Evolutionary conservation across 1,284 basidiomycete genomes (phyloP).

Genomic region (Cryptococcus sp.): DNA sequence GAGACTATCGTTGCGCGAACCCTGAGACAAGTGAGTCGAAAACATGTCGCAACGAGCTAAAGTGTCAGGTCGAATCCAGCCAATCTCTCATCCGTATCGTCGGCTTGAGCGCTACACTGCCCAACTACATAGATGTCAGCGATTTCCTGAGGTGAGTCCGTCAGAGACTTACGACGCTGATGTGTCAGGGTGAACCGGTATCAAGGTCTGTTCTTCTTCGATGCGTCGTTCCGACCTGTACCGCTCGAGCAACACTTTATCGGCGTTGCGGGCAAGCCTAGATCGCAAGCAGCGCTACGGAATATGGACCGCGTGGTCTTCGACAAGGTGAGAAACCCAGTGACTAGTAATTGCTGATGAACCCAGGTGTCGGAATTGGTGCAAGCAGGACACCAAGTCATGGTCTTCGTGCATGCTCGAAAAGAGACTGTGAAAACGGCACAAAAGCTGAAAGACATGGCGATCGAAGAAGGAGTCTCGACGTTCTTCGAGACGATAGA

Average conservation of each 20-base stretch:
- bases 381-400: constrained; percentile 89
- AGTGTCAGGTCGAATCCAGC: constrained; percentile 80
- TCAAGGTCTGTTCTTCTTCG: constrained; percentile 97
- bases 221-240: constrained; percentile 94
- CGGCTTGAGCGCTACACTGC: constrained; percentile 95
- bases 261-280: constrained; percentile 89
- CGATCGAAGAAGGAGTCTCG: constrained; percentile 68
- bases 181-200: constrained; percentile 76
- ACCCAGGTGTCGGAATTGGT: constrained; percentile 72
- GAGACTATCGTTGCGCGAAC: constrained; percentile 98
- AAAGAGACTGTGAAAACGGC: constrained; percentile 98
- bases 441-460: constrained; percentile 78
- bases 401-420: constrained; percentile 99
- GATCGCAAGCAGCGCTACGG: constrained; percentile 70
- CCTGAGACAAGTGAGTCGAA: constrained; percentile 69
- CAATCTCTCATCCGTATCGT: constrained; percentile 98
- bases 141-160: constrained; percentile 78
- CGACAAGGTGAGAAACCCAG: constrained; percentile 62
- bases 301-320: constrained; percentile 90
- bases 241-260: constrained; percentile 98
- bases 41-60: background rate
- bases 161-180: background rate
- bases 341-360: background rate
- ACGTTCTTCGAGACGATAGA: constrained; percentile 80
- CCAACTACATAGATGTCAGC: constrained; percentile 96